phyloP scores from a whole-genome alignment of 2,329 filamentous ascomycete species.

The Magnaporthiopsis rhizophila region DNA sequence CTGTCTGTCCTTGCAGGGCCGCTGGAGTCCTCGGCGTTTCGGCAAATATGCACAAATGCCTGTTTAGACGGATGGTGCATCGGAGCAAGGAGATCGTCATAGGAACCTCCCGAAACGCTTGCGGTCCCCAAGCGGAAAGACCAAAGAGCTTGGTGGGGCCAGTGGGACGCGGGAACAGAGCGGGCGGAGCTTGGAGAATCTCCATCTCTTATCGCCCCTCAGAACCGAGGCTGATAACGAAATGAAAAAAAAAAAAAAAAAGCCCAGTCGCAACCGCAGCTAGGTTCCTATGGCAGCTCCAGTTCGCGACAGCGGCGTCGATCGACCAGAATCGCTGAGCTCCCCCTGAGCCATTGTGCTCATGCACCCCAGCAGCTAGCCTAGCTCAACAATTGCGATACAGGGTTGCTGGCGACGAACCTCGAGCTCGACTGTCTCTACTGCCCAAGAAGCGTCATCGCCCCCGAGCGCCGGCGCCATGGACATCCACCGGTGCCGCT shows the following conservation, averaged over 20 bases:
- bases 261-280: not conserved
- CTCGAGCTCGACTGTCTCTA: not conserved
- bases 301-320: not conserved
- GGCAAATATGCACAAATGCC: not conserved
- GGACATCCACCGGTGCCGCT: constrained; percentile 96
- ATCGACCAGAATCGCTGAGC: not conserved
- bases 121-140: too few relatives aligned
- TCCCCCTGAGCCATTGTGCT: not conserved
- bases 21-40: not conserved
- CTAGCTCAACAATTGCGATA: constrained; percentile 8
- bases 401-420: constrained; percentile 9
- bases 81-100: not conserved
- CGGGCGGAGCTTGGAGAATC: not conserved
- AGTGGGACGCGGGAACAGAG: too few relatives aligned
- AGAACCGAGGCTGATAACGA: not conserved
- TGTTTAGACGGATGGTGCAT: not conserved
- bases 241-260: not conserved
- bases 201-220: not conserved
- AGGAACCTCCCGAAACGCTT: too few relatives aligned
- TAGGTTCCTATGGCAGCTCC: not conserved
- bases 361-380: not conserved
- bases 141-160: not conserved
- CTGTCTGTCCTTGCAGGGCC: not conserved
- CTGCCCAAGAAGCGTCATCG: not conserved
- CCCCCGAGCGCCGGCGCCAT: constrained; percentile 37